Conservation (phyloP, 306 rosid species). For the Myrica gale region DNA sequence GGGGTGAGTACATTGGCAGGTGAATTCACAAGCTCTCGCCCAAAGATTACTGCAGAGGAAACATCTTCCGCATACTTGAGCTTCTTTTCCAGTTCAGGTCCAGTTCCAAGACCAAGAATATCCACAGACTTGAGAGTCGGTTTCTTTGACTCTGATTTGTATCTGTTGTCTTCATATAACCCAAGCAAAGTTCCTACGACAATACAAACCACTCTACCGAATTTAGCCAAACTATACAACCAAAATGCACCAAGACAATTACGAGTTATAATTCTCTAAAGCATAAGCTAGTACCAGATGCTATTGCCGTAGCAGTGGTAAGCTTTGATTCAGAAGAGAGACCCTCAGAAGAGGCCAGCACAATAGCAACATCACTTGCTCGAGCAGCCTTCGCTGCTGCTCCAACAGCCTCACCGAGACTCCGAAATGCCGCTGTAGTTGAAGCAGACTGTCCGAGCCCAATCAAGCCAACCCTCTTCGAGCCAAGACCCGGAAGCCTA, state of each 20-base stretch:
- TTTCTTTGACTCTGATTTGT: constrained; percentile 80
- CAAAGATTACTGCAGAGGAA: constrained; percentile 75
- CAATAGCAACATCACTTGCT: constrained; percentile 68
- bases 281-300: constrained; percentile 57
- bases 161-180: constrained; percentile 77
- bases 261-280: neutral
- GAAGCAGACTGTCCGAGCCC: constrained; percentile 82
- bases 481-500: constrained; percentile 74
- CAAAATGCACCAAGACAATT: constrained; percentile 9
- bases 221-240: constrained; percentile 23
- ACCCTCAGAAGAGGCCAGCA: constrained; percentile 76
- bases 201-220: constrained; percentile 27
- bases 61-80: constrained; percentile 76
- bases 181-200: constrained; percentile 76
- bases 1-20: constrained; percentile 99
- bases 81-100: constrained; percentile 80
- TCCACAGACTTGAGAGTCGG: constrained; percentile 63
- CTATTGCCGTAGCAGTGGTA: constrained; percentile 70
- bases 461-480: constrained; percentile 82
- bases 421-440: constrained; percentile 47
- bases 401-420: constrained; percentile 86
- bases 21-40: constrained; percentile 89
- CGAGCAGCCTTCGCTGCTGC: constrained; percentile 76
- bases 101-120: constrained; percentile 86
- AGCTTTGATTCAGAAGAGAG: constrained; percentile 59